Conservation (phyloP, 345 rosid species). For the Cardamine resedifolia region DNA sequence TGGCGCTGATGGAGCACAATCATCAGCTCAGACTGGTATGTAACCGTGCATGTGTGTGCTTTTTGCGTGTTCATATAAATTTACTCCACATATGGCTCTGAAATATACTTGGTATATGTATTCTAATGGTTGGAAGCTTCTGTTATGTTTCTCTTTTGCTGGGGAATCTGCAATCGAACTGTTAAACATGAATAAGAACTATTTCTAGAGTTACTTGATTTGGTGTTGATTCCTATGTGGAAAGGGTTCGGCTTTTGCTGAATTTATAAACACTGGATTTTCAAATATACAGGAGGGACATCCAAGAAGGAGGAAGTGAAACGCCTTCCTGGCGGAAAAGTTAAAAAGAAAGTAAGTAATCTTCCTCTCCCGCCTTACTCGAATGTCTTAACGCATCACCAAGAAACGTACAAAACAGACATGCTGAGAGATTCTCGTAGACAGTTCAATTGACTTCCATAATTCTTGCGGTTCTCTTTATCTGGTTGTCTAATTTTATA, state of each 20-base stretch:
- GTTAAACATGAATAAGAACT: background rate
- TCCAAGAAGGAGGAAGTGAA: slow-evolving; percentile 78
- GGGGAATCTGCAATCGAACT: background rate
- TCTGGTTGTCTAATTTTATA: background rate
- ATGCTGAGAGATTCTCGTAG: background rate
- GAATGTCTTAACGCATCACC: background rate
- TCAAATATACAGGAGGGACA: slow-evolving; percentile 42
- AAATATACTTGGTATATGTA: background rate
- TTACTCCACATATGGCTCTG: background rate
- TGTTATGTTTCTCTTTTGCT: background rate
- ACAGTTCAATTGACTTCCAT: too few relatives aligned
- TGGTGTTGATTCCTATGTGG: background rate
- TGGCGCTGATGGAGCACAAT: slow-evolving; percentile 50
- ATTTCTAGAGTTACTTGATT: background rate
- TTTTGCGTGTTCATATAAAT: background rate
- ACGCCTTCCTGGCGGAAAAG: slow-evolving; percentile 90
- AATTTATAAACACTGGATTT: background rate
- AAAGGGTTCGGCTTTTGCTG: background rate
- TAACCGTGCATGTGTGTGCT: background rate
- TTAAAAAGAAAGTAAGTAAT: slow-evolving; percentile 86
- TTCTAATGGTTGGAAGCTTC: slow-evolving; percentile 3
- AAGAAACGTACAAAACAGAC: background rate
- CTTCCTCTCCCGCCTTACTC: background rate
- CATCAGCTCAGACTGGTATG: slow-evolving; percentile 46
- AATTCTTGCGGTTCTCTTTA: background rate